Evolutionary conservation across 2,329 filamentous ascomycete species (phyloP), one percentile per base, ranked within the genome.

Genomic region (Alternaria sp.): DNA sequence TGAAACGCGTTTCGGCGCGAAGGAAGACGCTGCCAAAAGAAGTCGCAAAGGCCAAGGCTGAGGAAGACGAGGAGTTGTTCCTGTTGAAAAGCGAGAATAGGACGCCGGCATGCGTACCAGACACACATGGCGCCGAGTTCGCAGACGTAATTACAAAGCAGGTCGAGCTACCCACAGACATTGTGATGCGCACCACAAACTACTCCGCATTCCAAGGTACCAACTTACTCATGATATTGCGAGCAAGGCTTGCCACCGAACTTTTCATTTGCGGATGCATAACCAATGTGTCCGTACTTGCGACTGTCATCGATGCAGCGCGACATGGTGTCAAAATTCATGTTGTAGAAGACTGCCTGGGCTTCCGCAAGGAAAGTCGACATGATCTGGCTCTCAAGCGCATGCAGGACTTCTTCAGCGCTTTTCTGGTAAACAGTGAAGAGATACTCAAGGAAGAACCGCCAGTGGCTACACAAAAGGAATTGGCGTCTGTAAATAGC

Each of bases 241-340:
- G 93, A n/a, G 88, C 88, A n/a, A 90, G 88, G 63, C 88, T 97
- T 66, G 87, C 96, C 58, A 97, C 93, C 2, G 91, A 97, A 70
- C 81, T 99, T 11, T 97, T 91, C 77, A 86, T 98, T 24, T 96
- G 91, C 71, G 95, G 95, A 23, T 90, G 90, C 42, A 84, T 96
- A 48, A 91, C 90, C 41, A 97, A 98, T 70, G 82, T 96, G 34
- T 93, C 93, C 31, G 88, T 98, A 45, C 93, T 95, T 73, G 94
- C 95, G 7, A 97, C 94, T 1, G 93, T 93, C 3, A 83, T 96
- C 62, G 95, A 97, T 72, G 95, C 94, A 10, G 93, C 92, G 2
- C 86, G 90, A 21, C 90, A 97, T 76, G 95, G 93, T 4, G 88
- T 96, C 70, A 83, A 87, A n/a, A 92, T 97, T 70, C 95, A 90